Conservation (phyloP, 106 monocot genomes). For the Dendrobium huoshanense region DNA sequence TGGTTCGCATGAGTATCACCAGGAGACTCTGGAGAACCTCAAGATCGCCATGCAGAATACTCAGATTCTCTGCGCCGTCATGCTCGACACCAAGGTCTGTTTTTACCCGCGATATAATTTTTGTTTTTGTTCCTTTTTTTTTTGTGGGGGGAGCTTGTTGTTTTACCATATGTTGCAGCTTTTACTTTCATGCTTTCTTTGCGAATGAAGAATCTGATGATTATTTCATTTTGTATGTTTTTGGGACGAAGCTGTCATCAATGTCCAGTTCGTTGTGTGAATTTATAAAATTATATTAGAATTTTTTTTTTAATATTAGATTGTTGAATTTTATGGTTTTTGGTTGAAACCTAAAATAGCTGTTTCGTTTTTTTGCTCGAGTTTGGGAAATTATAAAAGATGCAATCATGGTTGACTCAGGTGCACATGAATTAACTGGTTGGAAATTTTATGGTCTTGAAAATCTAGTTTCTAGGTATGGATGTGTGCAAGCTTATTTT, state of each 20-base stretch:
- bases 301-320: neutral
- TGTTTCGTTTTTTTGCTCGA: neutral
- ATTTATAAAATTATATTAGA: neutral
- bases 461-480: neutral
- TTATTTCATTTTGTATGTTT: neutral
- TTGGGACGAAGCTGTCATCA: neutral
- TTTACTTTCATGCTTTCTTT: neutral
- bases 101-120: neutral
- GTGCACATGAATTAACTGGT: neutral
- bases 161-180: neutral
- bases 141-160: neutral
- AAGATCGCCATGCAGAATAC: slow-evolving; percentile 53
- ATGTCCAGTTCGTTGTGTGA: neutral
- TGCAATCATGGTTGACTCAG: neutral
- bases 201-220: neutral
- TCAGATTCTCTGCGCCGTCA: slow-evolving; percentile 60
- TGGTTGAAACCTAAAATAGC: neutral
- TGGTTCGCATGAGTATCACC: slow-evolving; percentile 62
- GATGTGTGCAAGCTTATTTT: neutral
- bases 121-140: neutral
- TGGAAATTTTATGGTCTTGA: neutral
- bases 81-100: slow-evolving; percentile 72
- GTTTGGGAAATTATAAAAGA: neutral
- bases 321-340: neutral
- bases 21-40: slow-evolving; percentile 69